Conservation (phyloP, 2,329 filamentous ascomycete genomes). For the Didymella exigua region DNA sequence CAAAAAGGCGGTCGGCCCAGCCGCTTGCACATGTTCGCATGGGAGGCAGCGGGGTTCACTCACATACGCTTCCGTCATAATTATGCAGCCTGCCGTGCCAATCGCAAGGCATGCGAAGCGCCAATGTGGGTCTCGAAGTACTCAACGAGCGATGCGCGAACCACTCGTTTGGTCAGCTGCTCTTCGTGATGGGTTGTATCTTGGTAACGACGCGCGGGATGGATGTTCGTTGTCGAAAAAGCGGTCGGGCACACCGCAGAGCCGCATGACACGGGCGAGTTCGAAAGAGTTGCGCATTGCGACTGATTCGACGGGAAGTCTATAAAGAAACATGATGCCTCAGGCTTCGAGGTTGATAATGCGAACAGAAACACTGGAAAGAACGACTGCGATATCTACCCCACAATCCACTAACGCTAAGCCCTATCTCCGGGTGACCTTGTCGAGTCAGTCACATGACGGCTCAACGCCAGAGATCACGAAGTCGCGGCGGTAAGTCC, state of each 20-base stretch:
- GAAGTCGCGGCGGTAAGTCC: background rate
- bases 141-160: background rate
- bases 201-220: conserved; percentile 2
- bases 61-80: background rate
- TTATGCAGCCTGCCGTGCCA: background rate
- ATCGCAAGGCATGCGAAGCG: background rate
- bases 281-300: too few relatives aligned
- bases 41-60: background rate
- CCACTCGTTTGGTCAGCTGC: background rate
- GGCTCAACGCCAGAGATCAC: background rate
- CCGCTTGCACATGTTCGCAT: conserved; percentile 10
- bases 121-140: background rate
- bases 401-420: conserved; percentile 10
- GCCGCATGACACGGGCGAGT: conserved; percentile 3
- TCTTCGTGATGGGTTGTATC: background rate
- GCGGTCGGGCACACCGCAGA: conserved; percentile 9
- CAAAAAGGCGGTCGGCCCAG: conserved; percentile 9
- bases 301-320: background rate
- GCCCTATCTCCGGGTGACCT: background rate
- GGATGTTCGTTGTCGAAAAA: background rate
- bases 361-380: background rate
- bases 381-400: background rate
- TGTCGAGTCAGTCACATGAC: background rate
- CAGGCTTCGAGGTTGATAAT: background rate
- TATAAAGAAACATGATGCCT: background rate